Base-by-base conservation (phyloP, 345 rosid genomes). In the Eucalyptus virginea region DNA sequence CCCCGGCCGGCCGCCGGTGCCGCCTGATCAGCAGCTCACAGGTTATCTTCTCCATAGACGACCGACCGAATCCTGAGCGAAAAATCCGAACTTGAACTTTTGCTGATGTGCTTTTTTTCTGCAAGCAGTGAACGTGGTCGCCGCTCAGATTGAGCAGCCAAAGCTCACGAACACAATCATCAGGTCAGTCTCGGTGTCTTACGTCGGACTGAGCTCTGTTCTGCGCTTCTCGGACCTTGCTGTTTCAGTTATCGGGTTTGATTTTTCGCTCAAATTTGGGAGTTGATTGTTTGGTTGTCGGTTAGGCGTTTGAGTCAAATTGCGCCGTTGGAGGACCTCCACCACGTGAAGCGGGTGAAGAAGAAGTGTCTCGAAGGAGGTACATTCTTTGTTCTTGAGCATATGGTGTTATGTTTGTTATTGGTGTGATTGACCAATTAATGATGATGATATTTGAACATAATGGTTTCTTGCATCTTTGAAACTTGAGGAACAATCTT, bases 81-180 rank as follows among this genome's bases (percentile, higher is more conserved):
- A 65, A n/a, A n/a, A 65, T 65, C 77, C 34, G 77, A 65, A 65
- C 77, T n/a, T 65, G 37, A 52, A 65, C 77, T n/a, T 65, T 65
- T 65, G 77, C 37, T 65, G 37, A 65, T 14, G 37, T 65, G 8
- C 0, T 65, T 15, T 65, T 90, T 44, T 52, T 52, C 0, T 45
- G 87, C 16, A 11, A 49, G 30, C 91, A 96, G 99, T 94, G 87
- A 91, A 92, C 90, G 98, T 52, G 11, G 11, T 52, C 58, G 58
- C 58, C 58, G 58, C 58, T 21, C 58, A 52, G 58, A 52, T 52
- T 94, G n/a, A 96, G 89, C 98, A 96, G 89, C 98, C 97, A 23
- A 95, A 95, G 89, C 88, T 88, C 86, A 95, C 97, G 77, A 96
- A 96, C 90, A 91, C 92, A 37, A 87, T 96, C 30, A 91, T 96